Conservation (phyloP, 805 yeast species). For the Zygoascus tannicola region DNA sequence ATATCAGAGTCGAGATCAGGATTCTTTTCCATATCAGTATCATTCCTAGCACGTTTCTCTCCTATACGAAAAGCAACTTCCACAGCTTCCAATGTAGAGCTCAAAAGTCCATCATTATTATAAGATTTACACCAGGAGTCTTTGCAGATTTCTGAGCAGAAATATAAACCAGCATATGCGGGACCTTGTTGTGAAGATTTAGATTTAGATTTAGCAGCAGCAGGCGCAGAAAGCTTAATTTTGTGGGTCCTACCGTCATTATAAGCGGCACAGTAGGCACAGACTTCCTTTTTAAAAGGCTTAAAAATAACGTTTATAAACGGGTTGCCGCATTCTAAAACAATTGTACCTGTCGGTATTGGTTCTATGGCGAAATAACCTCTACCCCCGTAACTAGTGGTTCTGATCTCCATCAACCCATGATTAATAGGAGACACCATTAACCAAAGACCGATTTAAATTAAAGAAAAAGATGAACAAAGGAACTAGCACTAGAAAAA, state of each 20-base stretch:
- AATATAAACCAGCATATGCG: slow-evolving; percentile 40
- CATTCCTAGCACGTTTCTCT: not conserved
- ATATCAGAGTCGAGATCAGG: not conserved
- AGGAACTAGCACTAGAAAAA: too few relatives aligned
- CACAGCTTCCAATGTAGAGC: slow-evolving; percentile 30
- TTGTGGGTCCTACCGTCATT: slow-evolving; percentile 41
- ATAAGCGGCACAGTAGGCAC: slow-evolving; percentile 45
- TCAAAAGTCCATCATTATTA: slow-evolving; percentile 33
- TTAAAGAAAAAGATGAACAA: too few relatives aligned
- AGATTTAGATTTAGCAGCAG: slow-evolving; percentile 8
- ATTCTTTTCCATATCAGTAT: not conserved
- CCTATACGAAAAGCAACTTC: slow-evolving; percentile 21
- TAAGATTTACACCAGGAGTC: slow-evolving; percentile 27
- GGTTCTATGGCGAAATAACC: slow-evolving; percentile 44
- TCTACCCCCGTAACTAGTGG: slow-evolving; percentile 48
- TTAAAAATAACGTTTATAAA: slow-evolving; percentile 40
- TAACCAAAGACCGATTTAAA: too few relatives aligned
- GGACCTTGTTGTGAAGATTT: slow-evolving; percentile 13
- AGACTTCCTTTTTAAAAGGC: slow-evolving; percentile 55
- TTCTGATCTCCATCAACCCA: slow-evolving; percentile 7
- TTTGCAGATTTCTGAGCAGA: slow-evolving; percentile 43
- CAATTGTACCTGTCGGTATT: slow-evolving; percentile 35
- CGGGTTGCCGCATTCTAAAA: slow-evolving; percentile 35
- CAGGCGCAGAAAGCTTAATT: slow-evolving; percentile 24
- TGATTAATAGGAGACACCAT: too few relatives aligned